A percentile compares a stretch with the other conserved stretches of the same genome.
phyloP scores from a whole-genome alignment of 306 rosid genomes.

The Trifolium repens region DNA sequence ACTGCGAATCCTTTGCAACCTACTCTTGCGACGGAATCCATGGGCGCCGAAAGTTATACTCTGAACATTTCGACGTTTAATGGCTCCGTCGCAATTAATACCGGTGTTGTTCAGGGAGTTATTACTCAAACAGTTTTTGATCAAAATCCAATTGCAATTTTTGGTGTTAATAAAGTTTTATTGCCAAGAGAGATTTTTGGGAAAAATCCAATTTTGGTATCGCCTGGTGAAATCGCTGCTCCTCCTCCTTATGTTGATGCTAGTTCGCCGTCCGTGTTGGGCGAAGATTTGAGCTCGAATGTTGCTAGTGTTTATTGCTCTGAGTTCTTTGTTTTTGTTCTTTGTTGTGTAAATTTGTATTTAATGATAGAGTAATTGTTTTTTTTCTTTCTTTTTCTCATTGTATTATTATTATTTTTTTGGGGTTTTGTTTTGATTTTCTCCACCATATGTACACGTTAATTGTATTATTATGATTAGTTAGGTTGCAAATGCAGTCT shows the following conservation, averaged over 20 bases:
- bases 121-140: conserved; percentile 90
- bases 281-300: conserved; percentile 55
- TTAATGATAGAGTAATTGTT: conserved; percentile 57
- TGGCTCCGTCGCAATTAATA: conserved; percentile 78
- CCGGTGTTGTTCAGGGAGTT: conserved; percentile 79
- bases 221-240: conserved; percentile 34
- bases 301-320: conserved; percentile 41
- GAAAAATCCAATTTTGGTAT: conserved; percentile 43
- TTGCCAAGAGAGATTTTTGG: conserved; percentile 87
- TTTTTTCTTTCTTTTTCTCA: conserved; percentile 34
- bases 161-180: conserved; percentile 86
- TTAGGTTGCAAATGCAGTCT: conserved; percentile 64
- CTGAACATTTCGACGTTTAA: conserved; percentile 81
- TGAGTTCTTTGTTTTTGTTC: conserved; percentile 46
- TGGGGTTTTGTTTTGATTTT: conserved; percentile 53
- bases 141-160: conserved; percentile 91
- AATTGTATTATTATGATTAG: conserved; percentile 52
- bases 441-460: conserved; percentile 58
- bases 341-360: conserved; percentile 80
- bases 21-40: conserved; percentile 88
- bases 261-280: conserved; percentile 68
- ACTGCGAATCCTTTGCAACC: conserved; percentile 94
- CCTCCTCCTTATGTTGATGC: conserved; percentile 60
- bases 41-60: conserved; percentile 88
- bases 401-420: conserved; percentile 46